Percentiles rank a stretch among this genome's conserved stretches.
Evolutionary conservation across 352 stramenopile species (phyloP).

Genomic region (Phytophthora citricola): DNA sequence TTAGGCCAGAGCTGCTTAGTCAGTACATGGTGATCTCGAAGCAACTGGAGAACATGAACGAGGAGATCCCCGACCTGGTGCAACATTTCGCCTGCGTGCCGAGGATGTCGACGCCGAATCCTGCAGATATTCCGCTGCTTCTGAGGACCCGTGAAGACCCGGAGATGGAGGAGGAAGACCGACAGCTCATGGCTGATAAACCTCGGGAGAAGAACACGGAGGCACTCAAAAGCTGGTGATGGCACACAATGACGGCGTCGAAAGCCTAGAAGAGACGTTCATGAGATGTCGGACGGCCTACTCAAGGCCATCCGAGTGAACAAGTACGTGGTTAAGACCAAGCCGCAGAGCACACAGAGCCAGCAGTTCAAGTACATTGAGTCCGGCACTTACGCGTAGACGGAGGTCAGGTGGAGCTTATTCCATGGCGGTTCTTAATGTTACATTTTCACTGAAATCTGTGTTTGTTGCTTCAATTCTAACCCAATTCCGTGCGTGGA

Average conservation of each 20-base stretch:
- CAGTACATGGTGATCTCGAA: conserved; percentile 90
- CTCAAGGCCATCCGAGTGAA: conserved; percentile 86
- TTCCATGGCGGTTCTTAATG: no score
- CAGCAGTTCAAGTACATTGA: conserved; percentile 90
- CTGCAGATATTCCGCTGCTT: conserved; percentile 78
- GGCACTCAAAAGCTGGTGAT: conserved; percentile 68
- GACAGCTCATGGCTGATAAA: conserved; percentile 76
- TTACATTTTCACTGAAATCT: no score
- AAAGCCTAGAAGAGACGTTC: conserved; percentile 84
- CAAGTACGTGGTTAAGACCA: conserved; percentile 87
- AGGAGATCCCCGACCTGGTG: conserved; percentile 85
- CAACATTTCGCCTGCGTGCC: conserved; percentile 87
- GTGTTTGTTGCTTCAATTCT: no score
- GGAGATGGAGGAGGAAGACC: conserved; percentile 87
- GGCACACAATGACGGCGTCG: conserved; percentile 76
- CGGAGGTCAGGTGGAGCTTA: background rate
- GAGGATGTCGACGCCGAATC: conserved; percentile 83
- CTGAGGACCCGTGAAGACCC: conserved; percentile 84
- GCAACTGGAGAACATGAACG: conserved; percentile 90
- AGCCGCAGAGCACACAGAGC: conserved; percentile 77
- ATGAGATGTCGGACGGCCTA: conserved; percentile 85
- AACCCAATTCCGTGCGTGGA: no score
- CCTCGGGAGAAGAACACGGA: conserved; percentile 72
- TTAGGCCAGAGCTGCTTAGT: conserved; percentile 80
- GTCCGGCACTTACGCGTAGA: conserved; percentile 71